Percentiles rank a stretch among this genome's conserved stretches.
Evolutionary conservation across 495 filamentous ascomycete species (phyloP).

Genomic region (Aspergillus hancockii): DNA sequence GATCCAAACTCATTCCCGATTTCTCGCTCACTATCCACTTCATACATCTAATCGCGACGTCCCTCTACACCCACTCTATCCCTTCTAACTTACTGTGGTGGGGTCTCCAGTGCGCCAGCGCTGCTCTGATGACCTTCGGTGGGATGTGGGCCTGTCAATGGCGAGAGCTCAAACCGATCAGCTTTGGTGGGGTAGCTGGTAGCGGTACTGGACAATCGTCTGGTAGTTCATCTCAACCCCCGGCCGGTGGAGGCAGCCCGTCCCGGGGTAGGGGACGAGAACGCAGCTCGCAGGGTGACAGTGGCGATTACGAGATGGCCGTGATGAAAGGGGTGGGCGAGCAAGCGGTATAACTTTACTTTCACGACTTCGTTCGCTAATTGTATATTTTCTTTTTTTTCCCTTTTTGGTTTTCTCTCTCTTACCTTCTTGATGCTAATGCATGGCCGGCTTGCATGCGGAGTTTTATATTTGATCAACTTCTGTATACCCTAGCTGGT

Average conservation of each 20-base stretch:
- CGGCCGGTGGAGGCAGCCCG: slow-evolving; percentile 25
- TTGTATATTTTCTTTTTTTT: slow-evolving; percentile 7
- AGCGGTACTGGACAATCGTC: slow-evolving; percentile 17
- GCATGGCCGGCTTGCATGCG: background rate
- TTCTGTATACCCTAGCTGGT: slow-evolving; percentile 40
- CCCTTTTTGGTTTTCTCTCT: slow-evolving; percentile 9
- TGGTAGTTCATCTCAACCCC: slow-evolving; percentile 23
- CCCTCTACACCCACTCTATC: slow-evolving; percentile 70
- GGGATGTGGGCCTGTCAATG: slow-evolving; percentile 91
- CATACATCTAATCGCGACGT: slow-evolving; percentile 77
- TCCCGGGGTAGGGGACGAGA: slow-evolving; percentile 40
- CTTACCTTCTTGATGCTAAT: background rate
- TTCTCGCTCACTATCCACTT: slow-evolving; percentile 89
- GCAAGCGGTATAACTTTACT: slow-evolving; percentile 32
- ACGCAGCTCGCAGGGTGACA: slow-evolving; percentile 54
- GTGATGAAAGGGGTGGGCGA: slow-evolving; percentile 54
- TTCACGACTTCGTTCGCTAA: slow-evolving; percentile 2
- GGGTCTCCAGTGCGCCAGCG: slow-evolving; percentile 70
- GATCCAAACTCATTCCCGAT: slow-evolving; percentile 89
- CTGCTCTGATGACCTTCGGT: slow-evolving; percentile 65
- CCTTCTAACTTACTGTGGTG: slow-evolving; percentile 86
- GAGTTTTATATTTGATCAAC: background rate
- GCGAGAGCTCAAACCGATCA: slow-evolving; percentile 85
- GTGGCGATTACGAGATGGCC: slow-evolving; percentile 82
- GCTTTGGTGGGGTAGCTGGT: slow-evolving; percentile 67